Conservation (phyloP, 176 grass and related monocot genomes). For the Otatea glauca region DNA sequence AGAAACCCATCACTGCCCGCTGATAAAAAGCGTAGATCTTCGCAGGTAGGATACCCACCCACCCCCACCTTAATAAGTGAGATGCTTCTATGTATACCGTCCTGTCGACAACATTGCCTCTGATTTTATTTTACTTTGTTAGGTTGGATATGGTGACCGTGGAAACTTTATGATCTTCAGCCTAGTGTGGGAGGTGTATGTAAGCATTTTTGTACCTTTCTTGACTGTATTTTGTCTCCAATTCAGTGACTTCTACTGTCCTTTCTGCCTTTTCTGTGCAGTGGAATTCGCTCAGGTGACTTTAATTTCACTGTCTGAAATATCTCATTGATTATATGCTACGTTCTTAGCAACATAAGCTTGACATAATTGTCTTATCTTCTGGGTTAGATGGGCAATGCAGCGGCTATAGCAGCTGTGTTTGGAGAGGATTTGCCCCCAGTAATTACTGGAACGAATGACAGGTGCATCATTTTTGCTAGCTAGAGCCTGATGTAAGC, state of each 20-base stretch:
- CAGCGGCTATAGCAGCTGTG: conserved; percentile 54
- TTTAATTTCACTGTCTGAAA: conserved; percentile 4
- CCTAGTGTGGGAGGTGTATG: conserved; percentile 30
- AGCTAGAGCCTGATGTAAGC: conserved; percentile 59
- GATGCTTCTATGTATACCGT: no score
- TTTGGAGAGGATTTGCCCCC: conserved; percentile 59
- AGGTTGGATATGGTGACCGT: no score
- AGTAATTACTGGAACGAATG: conserved; percentile 63
- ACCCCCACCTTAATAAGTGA: not conserved
- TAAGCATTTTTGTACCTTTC: conserved; percentile 2
- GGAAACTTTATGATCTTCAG: not conserved
- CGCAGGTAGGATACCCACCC: conserved; percentile 45
- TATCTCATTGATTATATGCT: not conserved
- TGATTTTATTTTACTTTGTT: no score
- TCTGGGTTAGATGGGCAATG: conserved; percentile 59
- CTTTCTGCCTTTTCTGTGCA: conserved; percentile 20
- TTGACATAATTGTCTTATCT: conserved; percentile 18
- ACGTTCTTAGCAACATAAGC: not conserved
- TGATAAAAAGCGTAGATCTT: conserved; percentile 47
- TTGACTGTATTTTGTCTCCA: conserved; percentile 19
- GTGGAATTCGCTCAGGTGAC: conserved; percentile 42
- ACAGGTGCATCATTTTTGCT: conserved; percentile 65
- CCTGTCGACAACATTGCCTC: no score
- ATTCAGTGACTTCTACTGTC: conserved; percentile 5
- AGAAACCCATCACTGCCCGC: conserved; percentile 62